Conservation (phyloP, 768 basidiomycete genomes). For the Serendipita indica region DNA sequence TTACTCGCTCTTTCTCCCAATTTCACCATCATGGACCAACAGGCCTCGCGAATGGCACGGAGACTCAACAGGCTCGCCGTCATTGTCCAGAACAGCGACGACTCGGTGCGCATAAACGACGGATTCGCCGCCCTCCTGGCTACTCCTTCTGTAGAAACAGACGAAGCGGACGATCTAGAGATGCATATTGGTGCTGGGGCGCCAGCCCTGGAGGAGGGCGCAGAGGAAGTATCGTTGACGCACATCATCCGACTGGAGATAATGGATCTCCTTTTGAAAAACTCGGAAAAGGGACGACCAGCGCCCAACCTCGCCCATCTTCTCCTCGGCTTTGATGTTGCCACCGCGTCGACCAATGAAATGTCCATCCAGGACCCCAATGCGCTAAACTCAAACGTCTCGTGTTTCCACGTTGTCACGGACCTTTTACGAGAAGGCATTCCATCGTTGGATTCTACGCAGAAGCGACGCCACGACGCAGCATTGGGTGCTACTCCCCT, state of each 20-base stretch:
- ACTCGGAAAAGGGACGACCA: conserved; percentile 42
- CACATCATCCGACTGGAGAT: conserved; percentile 63
- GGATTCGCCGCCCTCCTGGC: conserved; percentile 60
- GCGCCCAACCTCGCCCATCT: conserved; percentile 83
- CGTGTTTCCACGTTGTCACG: conserved; percentile 69
- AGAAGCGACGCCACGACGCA: conserved; percentile 16
- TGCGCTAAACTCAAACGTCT: conserved; percentile 50
- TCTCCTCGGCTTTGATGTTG: conserved; percentile 54
- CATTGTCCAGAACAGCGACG: conserved; percentile 62
- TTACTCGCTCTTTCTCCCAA: conserved; percentile 49
- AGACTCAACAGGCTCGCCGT: conserved; percentile 54
- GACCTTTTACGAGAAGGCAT: conserved; percentile 62
- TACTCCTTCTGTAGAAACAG: conserved; percentile 45
- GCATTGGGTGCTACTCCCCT: conserved; percentile 14
- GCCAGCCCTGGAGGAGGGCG: conserved; percentile 33
- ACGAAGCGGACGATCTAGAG: conserved; percentile 42
- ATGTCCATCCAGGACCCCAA: conserved; percentile 65
- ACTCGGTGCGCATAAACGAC: conserved; percentile 71
- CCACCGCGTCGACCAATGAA: conserved; percentile 30
- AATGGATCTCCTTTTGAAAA: conserved; percentile 67
- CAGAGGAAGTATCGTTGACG: conserved; percentile 26
- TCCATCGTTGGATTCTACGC: conserved; percentile 26
- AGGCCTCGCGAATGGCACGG: conserved; percentile 21
- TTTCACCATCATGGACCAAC: conserved; percentile 28
- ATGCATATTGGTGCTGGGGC: conserved; percentile 62